Evolutionary conservation across 2,329 filamentous ascomycete genomes (phyloP).

Genomic region (Cladosporium halotolerans): DNA sequence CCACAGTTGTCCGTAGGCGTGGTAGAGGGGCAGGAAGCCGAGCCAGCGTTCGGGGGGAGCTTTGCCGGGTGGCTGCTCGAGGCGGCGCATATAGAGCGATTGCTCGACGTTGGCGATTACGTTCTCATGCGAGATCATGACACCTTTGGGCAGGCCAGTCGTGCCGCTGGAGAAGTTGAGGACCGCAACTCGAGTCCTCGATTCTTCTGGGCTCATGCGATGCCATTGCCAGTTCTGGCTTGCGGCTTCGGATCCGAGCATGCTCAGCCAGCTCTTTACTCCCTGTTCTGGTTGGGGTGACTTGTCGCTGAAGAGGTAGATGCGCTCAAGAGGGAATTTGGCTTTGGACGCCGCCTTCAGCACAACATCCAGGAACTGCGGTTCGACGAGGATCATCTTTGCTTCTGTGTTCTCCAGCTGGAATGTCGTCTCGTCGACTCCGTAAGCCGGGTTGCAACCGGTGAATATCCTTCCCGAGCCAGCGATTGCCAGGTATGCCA

Average conservation of each 20-base stretch:
- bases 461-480: slow-evolving; percentile 50
- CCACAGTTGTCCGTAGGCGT: slow-evolving; percentile 34
- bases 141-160: slow-evolving; percentile 85
- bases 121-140: slow-evolving; percentile 78
- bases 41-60: slow-evolving; percentile 29
- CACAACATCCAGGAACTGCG: slow-evolving; percentile 58
- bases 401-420: slow-evolving; percentile 75
- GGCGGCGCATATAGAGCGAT: slow-evolving; percentile 34
- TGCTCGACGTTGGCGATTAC: slow-evolving; percentile 62
- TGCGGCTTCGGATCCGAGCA: slow-evolving; percentile 48
- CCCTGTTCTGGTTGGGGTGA: slow-evolving; percentile 26
- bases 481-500: slow-evolving; percentile 49
- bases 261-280: slow-evolving; percentile 38
- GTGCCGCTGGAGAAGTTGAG: slow-evolving; percentile 86
- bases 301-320: slow-evolving; percentile 69
- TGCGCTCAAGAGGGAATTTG: slow-evolving; percentile 63
- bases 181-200: slow-evolving; percentile 70
- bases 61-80: slow-evolving; percentile 22
- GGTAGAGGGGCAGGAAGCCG: slow-evolving; percentile 30
- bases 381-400: slow-evolving; percentile 69
- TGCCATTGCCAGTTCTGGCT: slow-evolving; percentile 58
- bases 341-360: slow-evolving; percentile 61
- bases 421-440: slow-evolving; percentile 71
- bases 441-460: slow-evolving; percentile 75
- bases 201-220: slow-evolving; percentile 56